Base-by-base conservation (phyloP, 306 rosid genomes). In the Rosa rugosa region DNA sequence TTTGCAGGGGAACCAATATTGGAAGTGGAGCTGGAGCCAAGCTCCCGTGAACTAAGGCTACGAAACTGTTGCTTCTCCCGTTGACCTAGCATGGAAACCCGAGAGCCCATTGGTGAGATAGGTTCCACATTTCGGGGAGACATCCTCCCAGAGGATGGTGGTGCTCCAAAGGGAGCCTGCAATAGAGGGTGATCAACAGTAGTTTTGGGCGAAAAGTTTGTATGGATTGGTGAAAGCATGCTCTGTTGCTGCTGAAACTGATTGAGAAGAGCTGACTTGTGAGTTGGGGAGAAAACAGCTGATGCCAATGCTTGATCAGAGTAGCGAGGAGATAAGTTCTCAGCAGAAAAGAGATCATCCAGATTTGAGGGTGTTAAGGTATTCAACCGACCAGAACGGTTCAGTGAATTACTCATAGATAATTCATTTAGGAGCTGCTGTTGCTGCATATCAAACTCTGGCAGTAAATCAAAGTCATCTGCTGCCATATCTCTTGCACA, bases 161-260 rank as follows among this genome's bases (percentile, higher is more conserved):
- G 98, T 57, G 85, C 90, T 63, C 89, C 98, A 59, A 71, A 94
- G 57, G 97, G 86, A 75, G 91, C 85, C 85, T 91, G 97, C 83
- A 93, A 80, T 40, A 91, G 72, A 85, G 83, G 77, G 56, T 93
- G 93, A 6, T 93, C 98, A 49, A 76, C 91, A 82, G 82, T 84
- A 85, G 82, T 83, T 77, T 89, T 90, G 11, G 96, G 77, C 69
- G 97, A 89, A 78, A 84, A 92, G 78, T 81, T 94, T 49, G 98
- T 94, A 67, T 89, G 92, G 83, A 94, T 86, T 0, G 98, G 97
- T 51, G 97, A 88, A 76, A 94, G 83, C 83, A 94, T 67, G 89
- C 79, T 84, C 86, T 92, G 97, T 77, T 91, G 98, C 84, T 91
- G 98, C 89, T 94, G 98, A 83, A 92, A 94, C 72, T 94, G 98